These are phyloP conservation scores for Pinus albicaulis DNA, from an alignment of 75 land plant species.

Conservation along the genomic window DNA sequence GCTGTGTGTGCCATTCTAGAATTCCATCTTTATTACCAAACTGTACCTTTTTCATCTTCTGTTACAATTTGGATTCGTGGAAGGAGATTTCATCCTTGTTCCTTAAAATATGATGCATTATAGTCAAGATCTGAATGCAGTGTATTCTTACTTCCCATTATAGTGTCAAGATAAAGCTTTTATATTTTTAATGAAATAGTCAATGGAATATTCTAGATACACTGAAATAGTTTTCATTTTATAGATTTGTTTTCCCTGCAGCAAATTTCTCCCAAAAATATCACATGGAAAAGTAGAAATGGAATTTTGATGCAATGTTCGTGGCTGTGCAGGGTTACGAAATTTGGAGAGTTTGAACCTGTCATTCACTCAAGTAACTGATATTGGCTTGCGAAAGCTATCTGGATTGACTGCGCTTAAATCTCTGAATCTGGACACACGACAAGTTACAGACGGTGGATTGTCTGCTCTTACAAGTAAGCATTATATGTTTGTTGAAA, in stretches of 20 bases:
- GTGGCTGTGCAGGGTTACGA: slow-evolving; percentile 55
- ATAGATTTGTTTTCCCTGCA: not conserved
- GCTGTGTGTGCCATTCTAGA: not conserved
- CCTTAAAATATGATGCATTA: not conserved
- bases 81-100: not conserved
- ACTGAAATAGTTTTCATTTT: not conserved
- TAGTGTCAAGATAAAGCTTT: not conserved
- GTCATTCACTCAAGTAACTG: slow-evolving; percentile 81
- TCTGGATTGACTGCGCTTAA: slow-evolving; percentile 76
- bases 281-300: not conserved
- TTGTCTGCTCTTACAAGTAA: slow-evolving; percentile 83
- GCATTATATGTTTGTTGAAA: not conserved
- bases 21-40: not conserved
- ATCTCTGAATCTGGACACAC: slow-evolving; percentile 88
- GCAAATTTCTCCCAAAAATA: not conserved
- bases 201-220: not conserved
- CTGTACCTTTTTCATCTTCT: too few species aligned
- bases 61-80: too few species aligned
- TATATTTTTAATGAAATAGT: not conserved
- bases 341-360: slow-evolving; percentile 87
- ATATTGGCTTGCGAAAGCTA: slow-evolving; percentile 68
- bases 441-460: slow-evolving; percentile 88
- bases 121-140: not conserved
- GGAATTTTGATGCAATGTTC: not conserved
- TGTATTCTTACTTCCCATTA: not conserved